Percentiles rank a stretch among this genome's conserved stretches.
Conservation (phyloP, 139 green algal species). For the Trebouxia sp. region DNA sequence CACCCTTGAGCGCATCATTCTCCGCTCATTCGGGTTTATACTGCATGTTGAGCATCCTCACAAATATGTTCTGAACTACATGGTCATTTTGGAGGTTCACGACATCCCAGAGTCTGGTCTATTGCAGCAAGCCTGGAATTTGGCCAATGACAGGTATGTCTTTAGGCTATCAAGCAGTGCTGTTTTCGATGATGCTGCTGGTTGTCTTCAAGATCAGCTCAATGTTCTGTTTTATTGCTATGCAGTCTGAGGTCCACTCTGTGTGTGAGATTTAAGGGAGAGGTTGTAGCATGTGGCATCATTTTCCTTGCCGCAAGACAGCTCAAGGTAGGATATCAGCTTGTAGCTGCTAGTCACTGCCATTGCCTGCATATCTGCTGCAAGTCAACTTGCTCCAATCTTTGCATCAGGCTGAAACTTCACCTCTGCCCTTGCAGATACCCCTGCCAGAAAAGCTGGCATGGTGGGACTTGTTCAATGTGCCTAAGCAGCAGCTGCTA, state of each 20-base stretch:
- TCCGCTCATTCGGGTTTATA: slow-evolving; percentile 86
- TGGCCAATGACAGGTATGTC: slow-evolving; percentile 86
- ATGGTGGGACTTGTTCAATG: slow-evolving; percentile 83
- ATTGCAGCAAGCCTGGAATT: slow-evolving; percentile 83
- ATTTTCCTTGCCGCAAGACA: slow-evolving; percentile 84
- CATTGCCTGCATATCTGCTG: too few species aligned
- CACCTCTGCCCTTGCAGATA: too few species aligned
- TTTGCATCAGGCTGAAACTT: too few species aligned
- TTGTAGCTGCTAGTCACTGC: too few species aligned
- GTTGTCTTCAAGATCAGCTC: neutral
- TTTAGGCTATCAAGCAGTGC: neutral
- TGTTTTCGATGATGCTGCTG: neutral
- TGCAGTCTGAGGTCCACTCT: slow-evolving; percentile 83
- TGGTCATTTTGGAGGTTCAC: slow-evolving; percentile 54
- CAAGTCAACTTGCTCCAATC: too few species aligned
- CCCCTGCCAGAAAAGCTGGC: slow-evolving; percentile 71
- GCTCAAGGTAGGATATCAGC: slow-evolving; percentile 50
- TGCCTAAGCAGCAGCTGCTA: slow-evolving; percentile 57
- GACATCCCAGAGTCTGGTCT: slow-evolving; percentile 39
- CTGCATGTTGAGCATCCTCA: slow-evolving; percentile 90
- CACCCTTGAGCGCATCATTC: slow-evolving; percentile 76
- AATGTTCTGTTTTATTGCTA: too few species aligned
- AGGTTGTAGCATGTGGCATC: slow-evolving; percentile 83
- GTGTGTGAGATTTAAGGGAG: slow-evolving; percentile 82
- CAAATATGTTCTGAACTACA: slow-evolving; percentile 86